These are phyloP conservation scores for Globisporangium yorkense DNA, from an alignment of 352 stramenopile genomes.

Conservation along the genomic window DNA sequence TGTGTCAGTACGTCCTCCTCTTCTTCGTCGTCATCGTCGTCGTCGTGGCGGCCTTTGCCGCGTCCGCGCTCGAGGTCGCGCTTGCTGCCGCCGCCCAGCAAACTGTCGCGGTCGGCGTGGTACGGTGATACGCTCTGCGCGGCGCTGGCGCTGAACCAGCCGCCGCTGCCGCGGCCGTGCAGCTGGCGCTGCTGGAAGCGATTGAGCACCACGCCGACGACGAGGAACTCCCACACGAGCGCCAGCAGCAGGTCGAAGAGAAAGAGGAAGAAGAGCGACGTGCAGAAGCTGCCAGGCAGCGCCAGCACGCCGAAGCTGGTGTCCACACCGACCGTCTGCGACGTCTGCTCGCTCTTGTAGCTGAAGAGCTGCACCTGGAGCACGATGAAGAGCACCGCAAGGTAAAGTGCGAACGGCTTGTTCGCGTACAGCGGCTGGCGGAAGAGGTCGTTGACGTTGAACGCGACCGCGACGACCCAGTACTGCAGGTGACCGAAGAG, in stretches of 20 bases:
- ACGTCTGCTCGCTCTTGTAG: slow-evolving; percentile 49
- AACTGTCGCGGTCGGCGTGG: slow-evolving; percentile 40
- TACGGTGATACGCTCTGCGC: slow-evolving; percentile 39
- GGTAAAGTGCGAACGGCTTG: slow-evolving; percentile 40
- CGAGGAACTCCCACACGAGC: slow-evolving; percentile 51
- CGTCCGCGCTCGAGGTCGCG: slow-evolving; percentile 5
- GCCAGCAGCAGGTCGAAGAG: slow-evolving; percentile 53
- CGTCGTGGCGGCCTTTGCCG: slow-evolving; percentile 11
- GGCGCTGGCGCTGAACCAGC: slow-evolving; percentile 8
- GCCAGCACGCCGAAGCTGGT: slow-evolving; percentile 50
- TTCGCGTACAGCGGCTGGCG: slow-evolving; percentile 57
- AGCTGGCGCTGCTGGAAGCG: slow-evolving; percentile 41
- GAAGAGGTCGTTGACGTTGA: slow-evolving; percentile 63
- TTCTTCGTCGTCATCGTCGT: slow-evolving; percentile 38
- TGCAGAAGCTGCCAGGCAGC: slow-evolving; percentile 45
- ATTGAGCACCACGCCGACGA: slow-evolving; percentile 46
- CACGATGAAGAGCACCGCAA: slow-evolving; percentile 44
- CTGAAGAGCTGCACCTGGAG: slow-evolving; percentile 60
- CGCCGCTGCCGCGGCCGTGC: slow-evolving; percentile 11
- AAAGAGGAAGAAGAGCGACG: slow-evolving; percentile 64
- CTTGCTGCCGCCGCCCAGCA: slow-evolving; percentile 21
- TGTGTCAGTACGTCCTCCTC: slow-evolving; percentile 32
- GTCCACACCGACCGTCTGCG: slow-evolving; percentile 42
- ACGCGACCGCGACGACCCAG: slow-evolving; percentile 56
- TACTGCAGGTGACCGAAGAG: slow-evolving; percentile 77